phyloP scores from a whole-genome alignment of 129 eudicot species.

The Scalesia atractyloides region DNA sequence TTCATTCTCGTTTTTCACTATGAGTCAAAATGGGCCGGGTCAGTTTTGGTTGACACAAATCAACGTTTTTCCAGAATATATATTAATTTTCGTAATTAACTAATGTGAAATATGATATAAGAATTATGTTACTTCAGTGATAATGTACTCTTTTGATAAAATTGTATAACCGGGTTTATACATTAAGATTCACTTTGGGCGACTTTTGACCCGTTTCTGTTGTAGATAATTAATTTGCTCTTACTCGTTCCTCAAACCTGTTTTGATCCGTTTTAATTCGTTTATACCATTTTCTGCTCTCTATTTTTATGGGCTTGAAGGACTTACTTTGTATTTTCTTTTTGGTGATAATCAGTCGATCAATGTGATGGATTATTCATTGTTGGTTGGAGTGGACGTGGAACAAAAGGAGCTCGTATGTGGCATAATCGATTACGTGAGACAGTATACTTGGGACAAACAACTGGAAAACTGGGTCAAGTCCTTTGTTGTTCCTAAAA shows the following conservation, averaged over 20 bases:
- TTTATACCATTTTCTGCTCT: background rate
- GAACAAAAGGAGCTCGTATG: slow-evolving; percentile 64
- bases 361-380: slow-evolving; percentile 83
- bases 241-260: background rate
- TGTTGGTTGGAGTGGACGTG: slow-evolving; percentile 80
- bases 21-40: background rate
- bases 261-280: background rate
- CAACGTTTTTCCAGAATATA: background rate
- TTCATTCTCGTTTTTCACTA: background rate
- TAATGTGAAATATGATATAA: background rate
- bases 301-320: background rate
- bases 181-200: background rate
- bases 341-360: slow-evolving; percentile 42
- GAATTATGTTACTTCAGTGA: background rate
- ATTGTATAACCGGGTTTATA: background rate
- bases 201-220: background rate
- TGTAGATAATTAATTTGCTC: background rate
- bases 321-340: background rate
- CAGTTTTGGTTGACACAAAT: background rate
- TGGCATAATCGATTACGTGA: slow-evolving; percentile 79
- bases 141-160: background rate
- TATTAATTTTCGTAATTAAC: background rate
- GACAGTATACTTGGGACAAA: slow-evolving; percentile 90
- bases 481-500: slow-evolving; percentile 73
- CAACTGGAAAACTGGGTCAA: slow-evolving; percentile 87